phyloP scores from a whole-genome alignment of 495 filamentous ascomycete species.

The Talaromyces borbonicus region DNA sequence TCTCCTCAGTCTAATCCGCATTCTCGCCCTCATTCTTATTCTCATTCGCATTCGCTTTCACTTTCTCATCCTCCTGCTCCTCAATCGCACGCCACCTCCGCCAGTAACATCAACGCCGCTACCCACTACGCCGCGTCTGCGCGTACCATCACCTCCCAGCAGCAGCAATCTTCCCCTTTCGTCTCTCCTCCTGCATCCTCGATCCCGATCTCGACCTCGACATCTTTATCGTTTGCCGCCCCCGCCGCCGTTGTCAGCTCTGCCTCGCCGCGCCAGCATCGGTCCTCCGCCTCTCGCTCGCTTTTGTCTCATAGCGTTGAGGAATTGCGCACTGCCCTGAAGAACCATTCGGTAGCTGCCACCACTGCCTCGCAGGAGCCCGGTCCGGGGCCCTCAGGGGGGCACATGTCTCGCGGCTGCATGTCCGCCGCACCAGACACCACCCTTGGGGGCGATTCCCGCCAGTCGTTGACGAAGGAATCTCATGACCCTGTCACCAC shows the following conservation, averaged over 20 bases:
- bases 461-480: neutral
- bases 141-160: conserved; percentile 17
- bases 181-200: conserved; percentile 11
- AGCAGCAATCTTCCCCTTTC: conserved; percentile 16
- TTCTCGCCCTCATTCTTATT: too few relatives aligned
- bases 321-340: conserved; percentile 38
- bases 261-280: conserved; percentile 12
- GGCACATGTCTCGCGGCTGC: conserved; percentile 24
- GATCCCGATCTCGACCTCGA: neutral
- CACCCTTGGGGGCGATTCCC: conserved; percentile 20
- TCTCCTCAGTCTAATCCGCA: neutral
- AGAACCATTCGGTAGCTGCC: conserved; percentile 31
- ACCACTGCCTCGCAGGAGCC: conserved; percentile 12
- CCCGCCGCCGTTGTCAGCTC: conserved; percentile 2
- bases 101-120: conserved; percentile 9
- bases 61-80: too few relatives aligned
- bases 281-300: conserved; percentile 12
- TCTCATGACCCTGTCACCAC: too few relatives aligned
- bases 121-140: conserved; percentile 22
- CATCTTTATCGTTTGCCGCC: conserved; percentile 7
- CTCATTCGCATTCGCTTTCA: too few relatives aligned
- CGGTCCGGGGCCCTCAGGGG: conserved; percentile 31
- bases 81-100: neutral
- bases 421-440: conserved; percentile 26
- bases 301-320: conserved; percentile 32